Percentiles rank a stretch among this genome's conserved stretches.
Evolutionary conservation across 345 rosid genomes (phyloP).

Genomic region (Camelina neglecta): DNA sequence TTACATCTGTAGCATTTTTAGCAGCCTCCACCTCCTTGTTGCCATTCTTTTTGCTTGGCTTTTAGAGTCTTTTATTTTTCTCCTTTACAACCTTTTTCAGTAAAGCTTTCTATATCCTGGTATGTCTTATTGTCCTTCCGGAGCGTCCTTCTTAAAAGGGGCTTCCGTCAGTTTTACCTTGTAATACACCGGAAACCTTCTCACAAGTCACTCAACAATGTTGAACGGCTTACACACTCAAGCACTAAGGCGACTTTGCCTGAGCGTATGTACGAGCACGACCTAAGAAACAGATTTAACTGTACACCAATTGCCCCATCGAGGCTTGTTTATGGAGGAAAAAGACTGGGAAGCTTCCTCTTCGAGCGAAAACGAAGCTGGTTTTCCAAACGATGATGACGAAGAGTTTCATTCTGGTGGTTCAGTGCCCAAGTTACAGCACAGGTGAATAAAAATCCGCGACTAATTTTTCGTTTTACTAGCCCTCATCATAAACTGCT

Average conservation of each 20-base stretch:
- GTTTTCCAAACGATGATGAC: slow-evolving; percentile 33
- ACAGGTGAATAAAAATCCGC: slow-evolving; percentile 47
- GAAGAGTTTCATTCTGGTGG: slow-evolving; percentile 41
- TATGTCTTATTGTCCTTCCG: no score
- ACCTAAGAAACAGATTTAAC: neutral
- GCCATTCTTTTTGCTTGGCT: neutral
- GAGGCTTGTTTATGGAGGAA: slow-evolving; percentile 23
- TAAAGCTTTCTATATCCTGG: no score
- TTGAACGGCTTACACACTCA: no score
- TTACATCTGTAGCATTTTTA: neutral
- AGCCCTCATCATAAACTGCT: neutral
- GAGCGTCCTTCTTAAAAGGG: no score
- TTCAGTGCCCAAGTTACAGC: slow-evolving; percentile 37
- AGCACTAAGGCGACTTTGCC: no score
- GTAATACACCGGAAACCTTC: no score
- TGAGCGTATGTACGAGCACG: no score
- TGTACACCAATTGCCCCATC: slow-evolving; percentile 24
- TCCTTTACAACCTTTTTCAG: neutral
- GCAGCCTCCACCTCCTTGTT: neutral
- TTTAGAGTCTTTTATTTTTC: neutral
- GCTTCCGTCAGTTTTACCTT: no score
- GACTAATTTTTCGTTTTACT: neutral
- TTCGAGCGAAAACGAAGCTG: slow-evolving; percentile 38
- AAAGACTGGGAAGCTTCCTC: slow-evolving; percentile 40
- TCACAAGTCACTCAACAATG: no score